phyloP scores from a whole-genome alignment of 2,329 filamentous ascomycete genomes.

The Paramyrothecium roridum region DNA sequence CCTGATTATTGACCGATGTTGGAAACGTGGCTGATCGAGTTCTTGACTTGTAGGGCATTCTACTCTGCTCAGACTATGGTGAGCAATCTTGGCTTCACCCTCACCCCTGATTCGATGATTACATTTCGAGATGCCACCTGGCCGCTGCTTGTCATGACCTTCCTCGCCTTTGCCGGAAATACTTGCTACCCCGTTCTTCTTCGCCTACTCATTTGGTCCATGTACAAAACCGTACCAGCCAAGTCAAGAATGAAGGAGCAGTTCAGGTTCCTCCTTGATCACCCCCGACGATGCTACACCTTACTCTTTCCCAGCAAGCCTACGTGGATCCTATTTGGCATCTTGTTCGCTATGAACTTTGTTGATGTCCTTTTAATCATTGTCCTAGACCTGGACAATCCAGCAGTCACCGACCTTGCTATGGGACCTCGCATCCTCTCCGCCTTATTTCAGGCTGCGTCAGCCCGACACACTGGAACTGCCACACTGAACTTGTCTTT shows the following conservation, averaged over 20 bases:
- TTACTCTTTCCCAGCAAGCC: conserved; percentile 58
- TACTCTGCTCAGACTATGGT: conserved; percentile 50
- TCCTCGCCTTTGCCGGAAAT: conserved; percentile 49
- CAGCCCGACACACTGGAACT: conserved; percentile 43
- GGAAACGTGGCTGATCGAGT: not conserved
- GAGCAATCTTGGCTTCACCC: conserved; percentile 50
- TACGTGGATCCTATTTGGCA: conserved; percentile 54
- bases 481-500: conserved; percentile 46
- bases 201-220: conserved; percentile 54
- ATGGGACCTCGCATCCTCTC: conserved; percentile 46
- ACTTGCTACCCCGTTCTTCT: conserved; percentile 57
- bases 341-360: conserved; percentile 49
- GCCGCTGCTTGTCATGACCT: conserved; percentile 43
- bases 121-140: conserved; percentile 40
- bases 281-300: conserved; percentile 61
- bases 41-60: conserved; percentile 36
- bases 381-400: conserved; percentile 47
- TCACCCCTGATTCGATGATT: conserved; percentile 53
- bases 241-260: conserved; percentile 35
- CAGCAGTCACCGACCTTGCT: conserved; percentile 41
- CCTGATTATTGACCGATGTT: not conserved
- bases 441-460: conserved; percentile 56
- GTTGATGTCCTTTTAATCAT: conserved; percentile 54
- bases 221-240: conserved; percentile 42
- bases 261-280: conserved; percentile 56